Base-by-base conservation (phyloP, 495 filamentous ascomycete species). In the Staphylotrichum longicolle region DNA sequence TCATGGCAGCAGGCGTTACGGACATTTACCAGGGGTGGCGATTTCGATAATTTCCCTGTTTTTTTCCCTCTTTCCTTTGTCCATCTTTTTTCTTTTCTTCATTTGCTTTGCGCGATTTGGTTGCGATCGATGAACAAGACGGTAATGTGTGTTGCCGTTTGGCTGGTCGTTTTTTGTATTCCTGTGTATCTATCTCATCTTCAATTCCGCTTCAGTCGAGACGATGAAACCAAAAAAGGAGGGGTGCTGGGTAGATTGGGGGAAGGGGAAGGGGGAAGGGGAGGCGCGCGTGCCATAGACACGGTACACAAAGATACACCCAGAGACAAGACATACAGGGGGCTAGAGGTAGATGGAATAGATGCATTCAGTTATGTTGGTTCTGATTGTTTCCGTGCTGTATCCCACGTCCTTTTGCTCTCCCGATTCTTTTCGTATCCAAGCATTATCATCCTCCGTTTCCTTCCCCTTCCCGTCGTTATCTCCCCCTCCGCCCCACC, bases 1-100 rank as follows among this genome's bases (percentile, higher is more conserved):
- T 57, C 55, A 14, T 45, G 56, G 58, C 42, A 54, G 58, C 50
- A 61, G 49, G 48, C 58, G 58, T 54, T 54, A 39, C n/a, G 33
- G 49, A 39, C 30, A 27, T 33, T 44, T 52, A 20, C 7, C 12
- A 4, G 5, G 41, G 58, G 41, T 30, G 12, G 50, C 42, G 44
- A 48, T 61, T 48, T 61, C 15, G 2, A 27, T 27, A 27, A 27
- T 35, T 47, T 45, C 40, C 40, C 11, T 10, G 2, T 30, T 48
- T 54, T 39, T 58, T 45, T 57, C 12, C n/a, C 11, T 57, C 48
- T 53, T 46, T 47, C 33, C 20, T 27, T 46, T 46, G 20, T 40
- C 41, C 49, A 40, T 61, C 7, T 66, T 39, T 49, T 55, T 54
- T 50, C 54, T 52, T 57, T 61, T 58, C 30, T 40, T 15, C 39